Percentiles rank a stretch among this genome's conserved stretches.
Evolutionary conservation across 2,329 filamentous ascomycete genomes (phyloP).

Genomic region (Aspergillus sp.): DNA sequence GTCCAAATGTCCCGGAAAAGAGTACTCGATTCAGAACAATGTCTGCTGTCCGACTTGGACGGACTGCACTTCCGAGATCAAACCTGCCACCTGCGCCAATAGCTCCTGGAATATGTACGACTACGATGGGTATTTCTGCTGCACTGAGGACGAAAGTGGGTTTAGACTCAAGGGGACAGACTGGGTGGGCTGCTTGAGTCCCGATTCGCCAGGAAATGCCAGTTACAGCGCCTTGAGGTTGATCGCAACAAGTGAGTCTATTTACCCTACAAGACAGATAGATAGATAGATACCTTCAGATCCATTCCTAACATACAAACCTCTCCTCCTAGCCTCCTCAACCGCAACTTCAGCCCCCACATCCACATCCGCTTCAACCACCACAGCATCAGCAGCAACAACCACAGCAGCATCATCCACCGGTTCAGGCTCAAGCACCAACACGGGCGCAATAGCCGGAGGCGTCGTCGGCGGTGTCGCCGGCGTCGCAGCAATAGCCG

Average conservation of each 20-base stretch:
- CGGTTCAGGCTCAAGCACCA: not conserved
- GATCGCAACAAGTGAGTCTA: not conserved
- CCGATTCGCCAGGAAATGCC: not conserved
- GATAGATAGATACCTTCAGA: no score
- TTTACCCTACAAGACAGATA: not conserved
- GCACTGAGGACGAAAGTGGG: not conserved
- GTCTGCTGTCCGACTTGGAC: conserved; percentile 9
- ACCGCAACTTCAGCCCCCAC: not conserved
- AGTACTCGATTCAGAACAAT: not conserved
- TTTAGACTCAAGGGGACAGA: not conserved
- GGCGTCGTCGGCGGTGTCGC: conserved; percentile 3
- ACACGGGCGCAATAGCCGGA: conserved; percentile 6
- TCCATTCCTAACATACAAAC: not conserved
- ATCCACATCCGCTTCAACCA: not conserved
- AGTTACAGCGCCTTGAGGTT: not conserved
- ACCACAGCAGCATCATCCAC: not conserved
- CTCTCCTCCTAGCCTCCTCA: not conserved
- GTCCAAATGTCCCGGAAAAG: conserved; percentile 1
- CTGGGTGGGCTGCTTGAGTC: not conserved
- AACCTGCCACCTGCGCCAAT: not conserved
- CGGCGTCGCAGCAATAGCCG: not conserved
- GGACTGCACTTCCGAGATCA: conserved; percentile 1
- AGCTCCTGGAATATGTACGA: conserved; percentile 6
- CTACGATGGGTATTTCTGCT: conserved; percentile 7
- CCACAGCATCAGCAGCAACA: not conserved